Base-by-base conservation (phyloP, 305 asterid species). In the Salvia sclarea region DNA sequence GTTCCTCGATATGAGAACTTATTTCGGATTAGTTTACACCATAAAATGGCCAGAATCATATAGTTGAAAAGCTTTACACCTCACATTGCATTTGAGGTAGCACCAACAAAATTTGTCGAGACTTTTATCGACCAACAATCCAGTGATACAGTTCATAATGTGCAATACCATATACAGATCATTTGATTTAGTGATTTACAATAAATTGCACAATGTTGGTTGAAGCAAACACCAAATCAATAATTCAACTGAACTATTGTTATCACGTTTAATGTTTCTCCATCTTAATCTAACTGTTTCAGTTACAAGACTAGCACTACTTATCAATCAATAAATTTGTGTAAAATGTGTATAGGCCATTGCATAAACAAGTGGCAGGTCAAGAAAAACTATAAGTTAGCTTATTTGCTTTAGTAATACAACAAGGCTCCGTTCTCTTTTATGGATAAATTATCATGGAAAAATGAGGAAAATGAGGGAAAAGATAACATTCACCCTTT, bases 61-160 rank as follows among this genome's bases (percentile, higher is more conserved):
- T 12, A 9, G 18, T 20, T 8, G 14, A 31, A 12, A 16, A 12
- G 13, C 55, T 64, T 24, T 1, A 24, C 13, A n/a, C 52, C 58
- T 49, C 66, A 58, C 56, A 21, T 45, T 11, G 41, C 47, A 9
- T n/a, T 66, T 40, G 64, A 44, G 4, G n/a, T 5, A 24, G 55
- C 64, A 58, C 14, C 2, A 21, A 21, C 20, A 30, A 41, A 48
- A 25, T 30, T 24, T 0, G 7, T 35, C 13, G 20, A 54, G 20
- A 44, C 30, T 21, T 21, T 18, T 41, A 63, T 22, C n/a, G 14
- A 69, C 40, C 70, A 33, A 16, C 45, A 47, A 35, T 16, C 22
- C 6, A 30, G 61, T 37, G 0, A 11, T 21, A 8, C 35, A 48
- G 13, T 22, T 20, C 17, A 58, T 31, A 13, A 47, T 35, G 41